phyloP scores from a whole-genome alignment of 2,329 filamentous ascomycete genomes.

The Magnaporthales sp. region DNA sequence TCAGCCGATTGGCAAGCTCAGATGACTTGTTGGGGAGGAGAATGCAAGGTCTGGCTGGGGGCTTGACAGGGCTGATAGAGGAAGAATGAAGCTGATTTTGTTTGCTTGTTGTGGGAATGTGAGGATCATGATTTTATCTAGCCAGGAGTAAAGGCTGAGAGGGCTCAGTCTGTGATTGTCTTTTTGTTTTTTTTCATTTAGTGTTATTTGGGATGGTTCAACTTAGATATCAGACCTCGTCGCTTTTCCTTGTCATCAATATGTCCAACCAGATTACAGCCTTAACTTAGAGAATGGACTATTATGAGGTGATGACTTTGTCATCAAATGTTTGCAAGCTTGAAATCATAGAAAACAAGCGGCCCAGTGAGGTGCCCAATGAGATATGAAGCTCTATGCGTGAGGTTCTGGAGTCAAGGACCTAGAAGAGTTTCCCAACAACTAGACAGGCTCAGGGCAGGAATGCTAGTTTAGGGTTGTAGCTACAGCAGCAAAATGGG shows the following conservation, averaged over 20 bases:
- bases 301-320: too few relatives aligned
- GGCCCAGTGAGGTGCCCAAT: too few relatives aligned
- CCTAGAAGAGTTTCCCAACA: too few relatives aligned
- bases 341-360: too few relatives aligned
- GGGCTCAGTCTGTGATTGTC: neutral
- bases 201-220: neutral
- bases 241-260: neutral
- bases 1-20: conserved; percentile 43
- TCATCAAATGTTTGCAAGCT: neutral
- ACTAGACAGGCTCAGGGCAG: too few relatives aligned
- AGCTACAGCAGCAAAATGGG: too few relatives aligned
- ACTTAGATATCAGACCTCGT: neutral
- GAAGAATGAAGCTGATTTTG: conserved; percentile 17
- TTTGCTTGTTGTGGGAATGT: too few relatives aligned
- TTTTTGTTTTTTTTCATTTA: neutral
- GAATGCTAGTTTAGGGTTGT: too few relatives aligned
- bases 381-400: too few relatives aligned
- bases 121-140: neutral
- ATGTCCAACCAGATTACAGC: too few relatives aligned
- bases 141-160: neutral
- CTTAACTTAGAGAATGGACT: too few relatives aligned
- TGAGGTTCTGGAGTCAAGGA: too few relatives aligned
- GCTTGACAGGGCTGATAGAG: conserved; percentile 39
- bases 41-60: conserved; percentile 49
- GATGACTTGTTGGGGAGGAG: conserved; percentile 48